Conservation (phyloP, 2,329 filamentous ascomycete genomes). For the Fusarium brevicatenulatum region DNA sequence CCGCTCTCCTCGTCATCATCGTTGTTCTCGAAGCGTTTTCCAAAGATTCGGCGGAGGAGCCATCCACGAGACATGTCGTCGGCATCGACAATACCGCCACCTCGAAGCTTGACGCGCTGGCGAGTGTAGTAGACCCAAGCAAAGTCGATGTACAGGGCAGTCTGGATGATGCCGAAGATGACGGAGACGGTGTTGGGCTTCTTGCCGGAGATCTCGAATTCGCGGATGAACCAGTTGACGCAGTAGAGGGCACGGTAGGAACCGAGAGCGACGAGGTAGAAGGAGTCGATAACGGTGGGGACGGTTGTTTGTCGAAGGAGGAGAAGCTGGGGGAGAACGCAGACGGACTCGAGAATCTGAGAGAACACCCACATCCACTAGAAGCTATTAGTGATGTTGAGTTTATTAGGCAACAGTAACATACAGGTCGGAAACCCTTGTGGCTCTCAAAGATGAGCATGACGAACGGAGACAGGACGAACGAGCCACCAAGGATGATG, state of each 20-base stretch:
- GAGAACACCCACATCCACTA: constrained; percentile 90
- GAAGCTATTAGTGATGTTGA: constrained; percentile 11
- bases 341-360: constrained; percentile 89
- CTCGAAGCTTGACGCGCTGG: constrained; percentile 91
- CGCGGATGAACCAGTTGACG: constrained; percentile 86
- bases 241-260: constrained; percentile 91
- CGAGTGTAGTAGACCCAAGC: constrained; percentile 96
- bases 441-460: constrained; percentile 71
- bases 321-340: constrained; percentile 89
- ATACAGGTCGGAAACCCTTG: constrained; percentile 64
- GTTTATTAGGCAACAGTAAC: constrained; percentile 30
- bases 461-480: constrained; percentile 76
- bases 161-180: constrained; percentile 90
- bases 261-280: constrained; percentile 88
- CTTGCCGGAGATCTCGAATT: constrained; percentile 66
- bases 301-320: constrained; percentile 94
- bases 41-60: constrained; percentile 82
- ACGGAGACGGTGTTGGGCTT: constrained; percentile 77
- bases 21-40: constrained; percentile 63
- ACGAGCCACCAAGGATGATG: constrained; percentile 71
- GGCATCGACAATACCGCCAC: constrained; percentile 85
- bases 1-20: constrained; percentile 68
- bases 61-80: constrained; percentile 89
- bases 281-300: constrained; percentile 96
- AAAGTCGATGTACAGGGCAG: constrained; percentile 90